These are phyloP conservation scores for Lignosus rhinocerotis DNA, from an alignment of 1,284 basidiomycete species.

Conservation along the genomic window DNA sequence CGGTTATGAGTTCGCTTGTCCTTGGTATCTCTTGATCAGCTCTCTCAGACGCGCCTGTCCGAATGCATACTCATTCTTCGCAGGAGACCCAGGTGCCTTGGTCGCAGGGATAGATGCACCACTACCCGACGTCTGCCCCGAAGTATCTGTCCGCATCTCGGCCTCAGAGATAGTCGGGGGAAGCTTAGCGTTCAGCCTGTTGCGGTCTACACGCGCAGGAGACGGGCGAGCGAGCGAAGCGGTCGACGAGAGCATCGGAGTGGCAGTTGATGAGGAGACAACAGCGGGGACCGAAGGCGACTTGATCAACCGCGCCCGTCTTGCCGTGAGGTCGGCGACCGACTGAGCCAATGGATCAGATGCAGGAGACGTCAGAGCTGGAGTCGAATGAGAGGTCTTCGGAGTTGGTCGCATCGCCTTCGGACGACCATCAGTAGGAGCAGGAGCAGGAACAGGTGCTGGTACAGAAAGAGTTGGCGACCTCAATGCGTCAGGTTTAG, in stretches of 20 bases:
- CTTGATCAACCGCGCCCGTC: conserved; percentile 44
- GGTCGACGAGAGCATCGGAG: conserved; percentile 68
- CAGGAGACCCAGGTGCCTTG: conserved; percentile 19
- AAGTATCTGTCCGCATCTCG: conserved; percentile 15
- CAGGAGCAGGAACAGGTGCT: background rate
- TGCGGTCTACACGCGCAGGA: conserved; percentile 21
- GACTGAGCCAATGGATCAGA: conserved; percentile 13
- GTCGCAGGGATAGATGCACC: conserved; percentile 9
- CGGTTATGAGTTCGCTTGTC: conserved; percentile 26
- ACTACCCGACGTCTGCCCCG: background rate
- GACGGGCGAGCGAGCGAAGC: conserved; percentile 64
- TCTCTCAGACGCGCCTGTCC: conserved; percentile 74
- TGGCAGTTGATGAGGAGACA: conserved; percentile 67
- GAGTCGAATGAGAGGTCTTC: conserved; percentile 14
- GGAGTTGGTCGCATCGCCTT: conserved; percentile 10
- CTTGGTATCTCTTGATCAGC: conserved; percentile 79
- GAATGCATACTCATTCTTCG: conserved; percentile 56
- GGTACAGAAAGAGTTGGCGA: background rate
- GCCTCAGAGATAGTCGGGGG: conserved; percentile 38
- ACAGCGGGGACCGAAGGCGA: conserved; percentile 62
- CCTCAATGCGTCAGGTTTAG: conserved; percentile 8
- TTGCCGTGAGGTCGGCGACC: conserved; percentile 27
- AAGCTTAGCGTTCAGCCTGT: conserved; percentile 26
- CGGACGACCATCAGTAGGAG: conserved; percentile 5
- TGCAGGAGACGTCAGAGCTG: conserved; percentile 11